A percentile compares a stretch with the other conserved stretches of the same genome.
Conservation (phyloP, 495 filamentous ascomycete genomes). For the Penicillium turbatum region DNA sequence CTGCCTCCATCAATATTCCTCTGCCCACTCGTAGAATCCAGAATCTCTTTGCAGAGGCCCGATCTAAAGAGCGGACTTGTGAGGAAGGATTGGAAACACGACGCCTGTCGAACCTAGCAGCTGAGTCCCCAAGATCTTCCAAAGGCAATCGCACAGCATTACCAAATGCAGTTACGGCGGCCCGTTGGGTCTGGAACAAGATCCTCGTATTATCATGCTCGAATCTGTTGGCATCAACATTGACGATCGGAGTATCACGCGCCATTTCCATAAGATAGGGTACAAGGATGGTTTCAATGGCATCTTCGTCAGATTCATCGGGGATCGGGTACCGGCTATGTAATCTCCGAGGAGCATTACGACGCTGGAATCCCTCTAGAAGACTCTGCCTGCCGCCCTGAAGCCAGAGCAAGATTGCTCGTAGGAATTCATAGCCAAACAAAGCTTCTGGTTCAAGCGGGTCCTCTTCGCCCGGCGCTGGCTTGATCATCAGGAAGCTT, state of each 20-base stretch:
- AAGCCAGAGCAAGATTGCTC: slow-evolving; percentile 60
- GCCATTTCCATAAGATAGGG: slow-evolving; percentile 56
- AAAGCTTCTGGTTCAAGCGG: slow-evolving; percentile 40
- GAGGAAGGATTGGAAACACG: slow-evolving; percentile 20
- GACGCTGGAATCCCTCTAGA: slow-evolving; percentile 52
- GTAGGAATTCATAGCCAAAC: slow-evolving; percentile 62
- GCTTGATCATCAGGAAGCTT: slow-evolving; percentile 39
- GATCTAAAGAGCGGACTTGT: slow-evolving; percentile 31
- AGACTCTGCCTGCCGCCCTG: slow-evolving; percentile 52
- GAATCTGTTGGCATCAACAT: slow-evolving; percentile 58
- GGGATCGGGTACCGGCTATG: slow-evolving; percentile 50
- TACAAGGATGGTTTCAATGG: slow-evolving; percentile 53
- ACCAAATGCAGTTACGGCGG: slow-evolving; percentile 54
- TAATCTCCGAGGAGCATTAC: slow-evolving; percentile 28
- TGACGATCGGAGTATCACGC: slow-evolving; percentile 42
- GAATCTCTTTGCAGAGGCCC: slow-evolving; percentile 44
- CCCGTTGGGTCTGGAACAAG: slow-evolving; percentile 51
- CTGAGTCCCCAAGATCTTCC: slow-evolving; percentile 37
- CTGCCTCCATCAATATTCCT: slow-evolving; percentile 59
- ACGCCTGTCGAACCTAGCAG: slow-evolving; percentile 31
- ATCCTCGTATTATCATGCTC: slow-evolving; percentile 50
- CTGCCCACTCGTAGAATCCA: slow-evolving; percentile 62
- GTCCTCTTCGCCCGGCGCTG: slow-evolving; percentile 46
- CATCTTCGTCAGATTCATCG: slow-evolving; percentile 42
- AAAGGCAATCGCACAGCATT: slow-evolving; percentile 50